These are phyloP conservation scores for Penicillium odoratum DNA, from an alignment of 495 filamentous ascomycete genomes.

Conservation along the genomic window DNA sequence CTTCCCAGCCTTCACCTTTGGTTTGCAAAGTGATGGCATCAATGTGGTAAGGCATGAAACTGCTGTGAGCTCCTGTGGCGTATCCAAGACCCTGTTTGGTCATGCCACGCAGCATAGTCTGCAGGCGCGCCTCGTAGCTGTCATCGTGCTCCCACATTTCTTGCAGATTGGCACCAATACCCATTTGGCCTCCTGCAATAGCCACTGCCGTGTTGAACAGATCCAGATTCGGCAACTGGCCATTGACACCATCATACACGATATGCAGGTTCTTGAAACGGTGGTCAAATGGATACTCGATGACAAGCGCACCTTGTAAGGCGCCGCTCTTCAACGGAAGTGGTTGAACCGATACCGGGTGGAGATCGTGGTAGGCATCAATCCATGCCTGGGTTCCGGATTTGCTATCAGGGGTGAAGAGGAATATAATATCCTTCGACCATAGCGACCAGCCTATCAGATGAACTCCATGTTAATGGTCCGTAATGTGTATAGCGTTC, in stretches of 20 bases:
- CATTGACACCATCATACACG: conserved; percentile 94
- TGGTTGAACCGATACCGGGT: conserved; percentile 67
- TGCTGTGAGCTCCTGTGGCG: conserved; percentile 88
- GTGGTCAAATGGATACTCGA: conserved; percentile 87
- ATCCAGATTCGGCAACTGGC: conserved; percentile 91
- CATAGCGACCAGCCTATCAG: conserved; percentile 84
- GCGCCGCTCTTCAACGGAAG: conserved; percentile 89
- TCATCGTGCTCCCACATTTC: conserved; percentile 84
- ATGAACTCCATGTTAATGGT: not conserved
- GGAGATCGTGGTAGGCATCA: conserved; percentile 92
- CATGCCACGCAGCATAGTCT: conserved; percentile 93
- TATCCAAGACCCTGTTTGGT: conserved; percentile 85
- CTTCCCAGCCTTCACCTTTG: conserved; percentile 89
- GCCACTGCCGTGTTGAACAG: conserved; percentile 91
- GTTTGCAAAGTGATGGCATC: conserved; percentile 93
- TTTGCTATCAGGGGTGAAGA: conserved; percentile 84
- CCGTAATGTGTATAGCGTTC: not conserved
- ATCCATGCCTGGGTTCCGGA: conserved; percentile 96
- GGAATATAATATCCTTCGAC: conserved; percentile 97
- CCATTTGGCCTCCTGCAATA: conserved; percentile 90
- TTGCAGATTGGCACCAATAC: conserved; percentile 77
- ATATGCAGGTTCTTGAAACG: conserved; percentile 86
- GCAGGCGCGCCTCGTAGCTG: conserved; percentile 76
- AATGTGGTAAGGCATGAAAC: conserved; percentile 97
- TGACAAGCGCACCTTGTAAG: conserved; percentile 85